phyloP scores from a whole-genome alignment of 2,329 filamentous ascomycete genomes.

The Clonostachys rosea region DNA sequence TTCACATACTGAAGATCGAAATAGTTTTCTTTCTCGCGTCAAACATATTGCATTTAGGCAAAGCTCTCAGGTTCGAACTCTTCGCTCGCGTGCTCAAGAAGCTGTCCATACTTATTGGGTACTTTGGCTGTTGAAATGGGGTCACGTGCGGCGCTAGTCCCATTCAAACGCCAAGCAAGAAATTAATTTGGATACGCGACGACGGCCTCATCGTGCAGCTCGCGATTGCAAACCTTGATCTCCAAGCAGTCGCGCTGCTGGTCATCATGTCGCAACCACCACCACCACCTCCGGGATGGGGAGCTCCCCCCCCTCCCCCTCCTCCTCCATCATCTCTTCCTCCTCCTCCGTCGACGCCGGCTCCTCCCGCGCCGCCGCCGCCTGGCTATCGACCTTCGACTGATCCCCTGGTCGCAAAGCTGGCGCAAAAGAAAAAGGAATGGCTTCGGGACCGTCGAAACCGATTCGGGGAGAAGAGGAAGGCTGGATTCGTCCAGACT shows the following conservation, averaged over 20 bases:
- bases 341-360: conserved; percentile 48
- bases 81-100: too few relatives aligned
- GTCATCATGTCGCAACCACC: conserved; percentile 46
- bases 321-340: conserved; percentile 51
- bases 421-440: conserved; percentile 98
- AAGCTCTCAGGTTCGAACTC: too few relatives aligned
- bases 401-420: conserved; percentile 86
- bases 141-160: conserved; percentile 15
- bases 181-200: too few relatives aligned
- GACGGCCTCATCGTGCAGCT: conserved; percentile 15
- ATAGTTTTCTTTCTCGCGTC: too few relatives aligned
- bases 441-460: conserved; percentile 90
- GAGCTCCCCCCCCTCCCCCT: conserved; percentile 51
- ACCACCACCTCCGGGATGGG: conserved; percentile 55
- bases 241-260: conserved; percentile 16
- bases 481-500: conserved; percentile 93
- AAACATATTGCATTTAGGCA: too few relatives aligned
- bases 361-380: conserved; percentile 67
- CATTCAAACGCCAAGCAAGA: not conserved
- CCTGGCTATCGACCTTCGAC: conserved; percentile 78
- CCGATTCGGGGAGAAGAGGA: conserved; percentile 94
- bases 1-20: too few relatives aligned
- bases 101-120: too few relatives aligned
- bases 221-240: conserved; percentile 4
- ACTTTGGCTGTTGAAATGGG: too few relatives aligned